Base-by-base conservation (phyloP, 768 basidiomycete species). In the Dacryopinax spathularia region DNA sequence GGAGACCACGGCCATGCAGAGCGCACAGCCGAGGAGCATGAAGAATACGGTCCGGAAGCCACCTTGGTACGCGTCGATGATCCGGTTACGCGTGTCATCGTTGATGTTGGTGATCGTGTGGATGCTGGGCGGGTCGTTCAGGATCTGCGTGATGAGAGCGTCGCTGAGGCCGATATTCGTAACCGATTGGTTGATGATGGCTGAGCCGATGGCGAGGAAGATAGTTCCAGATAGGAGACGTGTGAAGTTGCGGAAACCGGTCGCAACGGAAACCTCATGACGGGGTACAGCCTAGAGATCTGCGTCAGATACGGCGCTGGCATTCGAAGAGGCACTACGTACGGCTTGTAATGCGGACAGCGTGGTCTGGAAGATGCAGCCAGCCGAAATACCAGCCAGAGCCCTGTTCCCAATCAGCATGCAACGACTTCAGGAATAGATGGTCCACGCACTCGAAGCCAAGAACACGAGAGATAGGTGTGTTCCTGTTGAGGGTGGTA, bases 211-310 rank as follows among this genome's bases (percentile, higher is more conserved):
- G 1, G 75, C 70, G 25, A 75, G 64, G 12, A 70, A 69, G 25
- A 75, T 65, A 1, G 73, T 74, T 13, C 75, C 75, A 20, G 73
- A 73, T 5, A 75, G 62, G 67, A 73, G 71, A 43, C 75, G 65
- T 22, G 72, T 62, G 34, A 74, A 74, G 59, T 73, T 75, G 62
- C 74, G 36, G 4, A 69, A 56, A 9, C 48, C 73, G 2, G 73
- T 74, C 0, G 72, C 73, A 12, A 71, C 70, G 1, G 73, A 73
- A 72, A 75, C 74, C 36, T 75, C 73, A 34, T 68, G 68, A n/a
- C 74, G 64, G 1, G 66, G 65, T 0, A 74, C 73, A 9, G 71
- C 66, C 9, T 72, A 72, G 66, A 73, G 73, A 60, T 74, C 72
- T 1, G 72, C 73, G 25, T 61, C 63, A 18, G 25, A 29, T 22